These are phyloP conservation scores for Cymbopogon flexuosus DNA, from an alignment of 202 grass and related monocot genomes.

Conservation along the genomic window DNA sequence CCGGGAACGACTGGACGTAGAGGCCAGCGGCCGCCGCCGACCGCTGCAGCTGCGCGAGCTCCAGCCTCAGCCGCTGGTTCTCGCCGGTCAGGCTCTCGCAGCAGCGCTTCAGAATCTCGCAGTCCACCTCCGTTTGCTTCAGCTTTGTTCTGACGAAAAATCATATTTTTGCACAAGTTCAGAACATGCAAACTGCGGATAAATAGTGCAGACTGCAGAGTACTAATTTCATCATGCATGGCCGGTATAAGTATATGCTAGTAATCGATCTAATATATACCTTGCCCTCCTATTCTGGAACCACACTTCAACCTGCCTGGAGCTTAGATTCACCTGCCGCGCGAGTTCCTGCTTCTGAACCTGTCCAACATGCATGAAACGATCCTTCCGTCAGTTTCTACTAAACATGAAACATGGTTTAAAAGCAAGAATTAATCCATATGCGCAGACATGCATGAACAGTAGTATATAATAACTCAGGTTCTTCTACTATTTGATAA, in stretches of 20 bases:
- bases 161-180: not conserved
- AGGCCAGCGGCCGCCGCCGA: not conserved
- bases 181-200: not conserved
- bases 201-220: not conserved
- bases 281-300: conserved; percentile 92
- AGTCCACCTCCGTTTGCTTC: conserved; percentile 77
- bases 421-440: not conserved
- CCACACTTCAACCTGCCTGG: conserved; percentile 87
- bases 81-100: conserved; percentile 63
- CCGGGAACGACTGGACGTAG: conserved; percentile 1
- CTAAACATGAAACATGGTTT: too few relatives aligned
- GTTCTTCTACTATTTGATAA: not conserved
- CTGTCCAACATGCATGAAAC: conserved; percentile 27
- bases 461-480: not conserved
- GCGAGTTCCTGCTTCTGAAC: conserved; percentile 63
- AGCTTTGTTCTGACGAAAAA: conserved; percentile 53
- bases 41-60: conserved; percentile 47
- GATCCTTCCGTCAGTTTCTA: not conserved
- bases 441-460: not conserved
- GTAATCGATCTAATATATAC: not conserved
- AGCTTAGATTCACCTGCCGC: conserved; percentile 47
- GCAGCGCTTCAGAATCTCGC: conserved; percentile 53
- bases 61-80: conserved; percentile 59
- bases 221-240: not conserved
- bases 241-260: too few relatives aligned